These are phyloP conservation scores for Sanghuangporus sanghuang DNA, from an alignment of 1,284 basidiomycete genomes.

Conservation along the genomic window DNA sequence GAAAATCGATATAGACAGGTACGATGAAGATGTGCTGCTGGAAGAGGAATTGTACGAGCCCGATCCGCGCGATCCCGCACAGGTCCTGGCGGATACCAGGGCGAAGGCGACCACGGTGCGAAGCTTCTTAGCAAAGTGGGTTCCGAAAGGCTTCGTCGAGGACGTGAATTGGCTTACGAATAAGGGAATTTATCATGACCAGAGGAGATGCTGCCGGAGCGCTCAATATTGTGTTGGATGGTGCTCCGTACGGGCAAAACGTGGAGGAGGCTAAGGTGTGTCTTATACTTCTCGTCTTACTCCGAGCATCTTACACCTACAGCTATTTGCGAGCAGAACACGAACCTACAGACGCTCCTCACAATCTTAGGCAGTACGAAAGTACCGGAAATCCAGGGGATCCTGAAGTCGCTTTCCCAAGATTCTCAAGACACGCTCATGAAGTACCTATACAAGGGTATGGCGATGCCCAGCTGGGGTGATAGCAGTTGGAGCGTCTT, in stretches of 20 bases:
- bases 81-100: slow-evolving; percentile 73
- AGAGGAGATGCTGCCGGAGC: slow-evolving; percentile 76
- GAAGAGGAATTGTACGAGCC: slow-evolving; percentile 85
- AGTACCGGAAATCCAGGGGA: slow-evolving; percentile 77
- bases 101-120: slow-evolving; percentile 72
- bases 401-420: slow-evolving; percentile 71
- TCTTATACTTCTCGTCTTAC: not conserved
- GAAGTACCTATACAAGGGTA: slow-evolving; percentile 99
- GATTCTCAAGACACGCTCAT: slow-evolving; percentile 91
- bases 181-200: slow-evolving; percentile 23
- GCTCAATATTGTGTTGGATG: slow-evolving; percentile 63
- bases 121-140: slow-evolving; percentile 64
- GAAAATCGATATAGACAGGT: slow-evolving; percentile 92
- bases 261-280: slow-evolving; percentile 87
- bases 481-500: slow-evolving; percentile 88
- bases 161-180: not conserved
- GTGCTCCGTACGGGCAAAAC: slow-evolving; percentile 79
- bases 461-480: slow-evolving; percentile 78
- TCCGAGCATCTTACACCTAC: not conserved
- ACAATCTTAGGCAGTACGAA: slow-evolving; percentile 95
- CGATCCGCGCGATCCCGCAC: slow-evolving; percentile 75
- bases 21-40: slow-evolving; percentile 87
- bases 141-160: not conserved
- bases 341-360: slow-evolving; percentile 82
- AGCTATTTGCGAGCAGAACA: slow-evolving; percentile 41